Conservation (phyloP, 257 asterid genomes). For the Anisodus acutangulus region DNA sequence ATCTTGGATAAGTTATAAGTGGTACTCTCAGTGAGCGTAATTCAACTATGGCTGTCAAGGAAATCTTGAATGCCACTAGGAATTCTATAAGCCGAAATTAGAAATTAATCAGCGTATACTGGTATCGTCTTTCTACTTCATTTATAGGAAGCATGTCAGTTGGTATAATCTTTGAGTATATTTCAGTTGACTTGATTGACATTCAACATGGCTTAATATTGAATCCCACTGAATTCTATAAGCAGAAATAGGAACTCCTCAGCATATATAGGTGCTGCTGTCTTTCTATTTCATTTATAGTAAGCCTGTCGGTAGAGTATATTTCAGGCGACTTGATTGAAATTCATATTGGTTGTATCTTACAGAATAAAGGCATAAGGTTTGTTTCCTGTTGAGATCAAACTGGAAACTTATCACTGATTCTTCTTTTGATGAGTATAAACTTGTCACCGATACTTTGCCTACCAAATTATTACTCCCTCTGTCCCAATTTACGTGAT, state of each 20-base stretch:
- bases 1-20: neutral
- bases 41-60: neutral
- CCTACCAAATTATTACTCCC: neutral
- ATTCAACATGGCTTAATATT: neutral
- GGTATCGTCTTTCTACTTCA: neutral
- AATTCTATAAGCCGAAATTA: neutral
- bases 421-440: neutral
- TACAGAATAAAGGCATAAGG: neutral
- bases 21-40: neutral
- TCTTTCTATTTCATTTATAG: neutral
- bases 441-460: neutral
- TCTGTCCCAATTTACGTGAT: too few species aligned
- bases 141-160: neutral
- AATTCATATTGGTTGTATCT: neutral
- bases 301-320: neutral
- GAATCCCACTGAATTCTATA: neutral
- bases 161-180: slow-evolving; percentile 9
- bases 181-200: slow-evolving; percentile 13
- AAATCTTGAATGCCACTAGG: neutral
- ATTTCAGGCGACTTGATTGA: neutral
- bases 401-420: neutral
- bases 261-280: slow-evolving; percentile 5
- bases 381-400: neutral
- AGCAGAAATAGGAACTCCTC: slow-evolving; percentile 9
- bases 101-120: neutral